These are phyloP conservation scores for Backusella circina DNA, from an alignment of 192 early-diverging fungal species.

Conservation along the genomic window DNA sequence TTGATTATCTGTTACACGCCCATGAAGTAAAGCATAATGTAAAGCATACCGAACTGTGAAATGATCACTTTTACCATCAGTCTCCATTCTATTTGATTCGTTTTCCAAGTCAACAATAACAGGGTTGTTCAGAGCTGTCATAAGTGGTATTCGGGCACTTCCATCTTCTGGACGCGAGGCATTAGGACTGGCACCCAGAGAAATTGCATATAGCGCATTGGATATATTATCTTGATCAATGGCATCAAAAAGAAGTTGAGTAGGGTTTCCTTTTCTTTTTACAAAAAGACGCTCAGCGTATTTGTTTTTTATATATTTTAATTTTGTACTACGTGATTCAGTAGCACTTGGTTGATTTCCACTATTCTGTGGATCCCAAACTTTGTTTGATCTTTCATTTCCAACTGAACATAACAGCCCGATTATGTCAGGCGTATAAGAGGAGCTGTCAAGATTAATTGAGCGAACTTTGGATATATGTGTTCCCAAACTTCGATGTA, in stretches of 20 bases:
- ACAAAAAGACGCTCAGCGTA: constrained; percentile 56
- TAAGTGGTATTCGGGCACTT: not conserved
- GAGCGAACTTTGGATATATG: constrained; percentile 74
- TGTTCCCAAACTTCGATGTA: constrained; percentile 73
- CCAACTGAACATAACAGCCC: constrained; percentile 55
- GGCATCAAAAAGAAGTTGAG: constrained; percentile 18
- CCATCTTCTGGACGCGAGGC: constrained; percentile 24
- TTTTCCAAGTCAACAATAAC: not conserved
- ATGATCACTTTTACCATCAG: not conserved
- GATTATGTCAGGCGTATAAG: constrained; percentile 63
- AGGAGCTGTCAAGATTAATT: constrained; percentile 59
- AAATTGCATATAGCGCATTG: constrained; percentile 39
- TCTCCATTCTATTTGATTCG: not conserved
- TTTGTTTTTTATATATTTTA: constrained; percentile 55
- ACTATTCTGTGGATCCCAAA: constrained; percentile 54
- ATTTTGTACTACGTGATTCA: constrained; percentile 51
- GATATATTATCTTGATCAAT: constrained; percentile 37
- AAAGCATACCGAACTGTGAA: not conserved
- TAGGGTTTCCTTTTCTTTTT: not conserved
- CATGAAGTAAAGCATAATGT: constrained; percentile 9
- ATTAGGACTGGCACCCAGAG: constrained; percentile 42
- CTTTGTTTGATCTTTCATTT: constrained; percentile 56
- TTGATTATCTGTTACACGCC: not conserved
- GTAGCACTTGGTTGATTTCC: constrained; percentile 27
- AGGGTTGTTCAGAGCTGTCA: not conserved